Evolutionary conservation across 192 early-diverging fungal species (phyloP).

Genomic region (Geranomyces michiganensis): DNA sequence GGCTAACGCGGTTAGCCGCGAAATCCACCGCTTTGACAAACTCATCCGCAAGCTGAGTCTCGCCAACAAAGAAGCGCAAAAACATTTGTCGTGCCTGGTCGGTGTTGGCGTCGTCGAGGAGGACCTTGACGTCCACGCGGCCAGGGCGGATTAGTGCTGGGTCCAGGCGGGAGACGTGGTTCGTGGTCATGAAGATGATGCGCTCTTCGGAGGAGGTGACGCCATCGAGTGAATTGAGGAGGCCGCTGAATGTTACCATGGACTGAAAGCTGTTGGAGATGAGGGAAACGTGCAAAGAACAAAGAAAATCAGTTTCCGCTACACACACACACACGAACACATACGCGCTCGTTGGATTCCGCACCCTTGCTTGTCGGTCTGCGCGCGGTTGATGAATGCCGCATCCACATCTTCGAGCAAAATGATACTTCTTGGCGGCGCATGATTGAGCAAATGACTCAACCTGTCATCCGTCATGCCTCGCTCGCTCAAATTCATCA

Average conservation of each 20-base stretch:
- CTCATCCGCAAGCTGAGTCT: constrained; percentile 59
- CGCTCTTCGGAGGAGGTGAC: constrained; percentile 74
- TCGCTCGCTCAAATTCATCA: constrained; percentile 69
- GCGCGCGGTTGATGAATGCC: constrained; percentile 67
- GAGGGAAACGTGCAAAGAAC: constrained; percentile 5
- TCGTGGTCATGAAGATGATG: constrained; percentile 81
- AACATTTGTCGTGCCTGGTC: constrained; percentile 68
- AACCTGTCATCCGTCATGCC: constrained; percentile 71
- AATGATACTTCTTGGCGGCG: constrained; percentile 62
- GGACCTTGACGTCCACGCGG: constrained; percentile 64
- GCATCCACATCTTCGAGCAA: constrained; percentile 79
- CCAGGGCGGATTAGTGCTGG: constrained; percentile 73
- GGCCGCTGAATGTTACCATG: constrained; percentile 59
- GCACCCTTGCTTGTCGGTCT: constrained; percentile 71
- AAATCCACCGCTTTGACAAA: constrained; percentile 51
- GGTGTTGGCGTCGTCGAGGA: constrained; percentile 62
- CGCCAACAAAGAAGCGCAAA: constrained; percentile 65
- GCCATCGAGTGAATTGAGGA: constrained; percentile 81
- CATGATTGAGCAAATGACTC: constrained; percentile 49
- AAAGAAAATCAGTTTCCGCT: constrained; percentile 3
- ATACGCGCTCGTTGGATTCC: too few species aligned
- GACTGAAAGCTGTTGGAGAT: constrained; percentile 38
- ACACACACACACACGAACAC: neutral
- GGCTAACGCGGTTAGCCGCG: constrained; percentile 55
- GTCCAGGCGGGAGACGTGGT: constrained; percentile 73